These are phyloP conservation scores for Mallotus japonicus DNA, from an alignment of 441 rosid species.

Conservation along the genomic window DNA sequence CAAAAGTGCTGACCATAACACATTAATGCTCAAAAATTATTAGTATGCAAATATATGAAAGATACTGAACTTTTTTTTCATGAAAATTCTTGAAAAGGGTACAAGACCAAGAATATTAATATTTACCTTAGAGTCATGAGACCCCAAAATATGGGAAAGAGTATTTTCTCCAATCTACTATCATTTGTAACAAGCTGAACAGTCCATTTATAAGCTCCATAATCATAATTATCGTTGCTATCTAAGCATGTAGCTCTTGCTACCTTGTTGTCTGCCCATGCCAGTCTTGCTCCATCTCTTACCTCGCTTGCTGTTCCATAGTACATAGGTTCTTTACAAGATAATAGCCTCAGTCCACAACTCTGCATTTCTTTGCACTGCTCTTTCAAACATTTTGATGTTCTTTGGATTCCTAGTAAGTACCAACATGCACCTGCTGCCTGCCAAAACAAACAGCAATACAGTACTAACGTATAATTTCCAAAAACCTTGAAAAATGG, in stretches of 20 bases:
- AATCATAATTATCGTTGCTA: constrained; percentile 54
- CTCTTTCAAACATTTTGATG: constrained; percentile 71
- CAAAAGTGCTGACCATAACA: constrained; percentile 62
- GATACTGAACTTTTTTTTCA: too few relatives aligned
- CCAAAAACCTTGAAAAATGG: too few relatives aligned
- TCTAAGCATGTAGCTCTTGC: constrained; percentile 63
- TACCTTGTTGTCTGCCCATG: constrained; percentile 59
- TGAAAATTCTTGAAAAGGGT: background rate
- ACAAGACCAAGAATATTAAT: background rate
- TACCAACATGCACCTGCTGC: constrained; percentile 99
- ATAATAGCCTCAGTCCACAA: constrained; percentile 50
- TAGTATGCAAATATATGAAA: too few relatives aligned
- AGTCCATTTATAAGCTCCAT: constrained; percentile 90
- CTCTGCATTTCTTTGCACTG: constrained; percentile 50
- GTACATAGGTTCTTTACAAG: constrained; percentile 72
- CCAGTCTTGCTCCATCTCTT: constrained; percentile 43
- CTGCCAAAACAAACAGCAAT: constrained; percentile 27
- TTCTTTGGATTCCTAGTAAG: constrained; percentile 78
- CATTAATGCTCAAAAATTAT: background rate
- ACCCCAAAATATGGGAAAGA: constrained; percentile 93
- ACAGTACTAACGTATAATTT: too few relatives aligned
- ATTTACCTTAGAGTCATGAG: constrained; percentile 87
- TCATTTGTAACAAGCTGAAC: constrained; percentile 77
- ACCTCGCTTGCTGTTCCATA: constrained; percentile 60
- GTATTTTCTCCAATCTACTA: constrained; percentile 81